phyloP scores from a whole-genome alignment of 164 flowering plant species.

The Cinnamomum micranthum region DNA sequence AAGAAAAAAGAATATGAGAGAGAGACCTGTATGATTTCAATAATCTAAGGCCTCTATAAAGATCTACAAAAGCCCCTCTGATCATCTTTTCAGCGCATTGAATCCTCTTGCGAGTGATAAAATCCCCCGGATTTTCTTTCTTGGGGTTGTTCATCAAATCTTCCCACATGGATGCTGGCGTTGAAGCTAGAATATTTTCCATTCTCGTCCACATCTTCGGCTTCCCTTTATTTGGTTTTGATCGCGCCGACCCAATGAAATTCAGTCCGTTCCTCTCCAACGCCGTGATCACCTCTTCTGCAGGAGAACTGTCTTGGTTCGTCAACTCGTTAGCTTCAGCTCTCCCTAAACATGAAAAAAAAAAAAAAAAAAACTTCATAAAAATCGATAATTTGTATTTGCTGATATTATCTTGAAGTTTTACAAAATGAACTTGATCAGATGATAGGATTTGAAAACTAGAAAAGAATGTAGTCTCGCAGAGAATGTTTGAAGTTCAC shows the following conservation, averaged over 20 bases:
- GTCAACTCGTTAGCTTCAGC: no score
- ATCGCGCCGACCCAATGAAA: slow-evolving; percentile 31
- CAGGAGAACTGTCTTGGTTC: slow-evolving; percentile 14
- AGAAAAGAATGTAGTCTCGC: no score
- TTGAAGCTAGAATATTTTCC: slow-evolving; percentile 58
- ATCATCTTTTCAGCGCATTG: slow-evolving; percentile 93
- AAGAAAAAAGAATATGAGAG: neutral
- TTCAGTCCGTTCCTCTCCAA: slow-evolving; percentile 52
- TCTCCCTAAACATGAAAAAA: no score
- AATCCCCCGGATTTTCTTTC: slow-evolving; percentile 51
- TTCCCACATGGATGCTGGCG: slow-evolving; percentile 77
- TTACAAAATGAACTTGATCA: no score
- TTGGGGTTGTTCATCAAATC: slow-evolving; percentile 63
- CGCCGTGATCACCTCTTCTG: slow-evolving; percentile 47
- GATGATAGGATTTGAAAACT: no score
- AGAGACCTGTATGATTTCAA: slow-evolving; percentile 75
- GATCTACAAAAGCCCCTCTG: slow-evolving; percentile 86
- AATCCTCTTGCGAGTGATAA: slow-evolving; percentile 58
- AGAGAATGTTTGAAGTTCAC: no score
- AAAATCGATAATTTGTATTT: no score
- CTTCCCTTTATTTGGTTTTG: slow-evolving; percentile 56
- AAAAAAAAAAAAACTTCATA: no score
- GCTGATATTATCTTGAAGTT: no score
- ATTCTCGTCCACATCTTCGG: slow-evolving; percentile 57
- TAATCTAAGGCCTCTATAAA: slow-evolving; percentile 78